Percentiles rank a stretch among this genome's conserved stretches.
phyloP scores from a whole-genome alignment of 2,329 filamentous ascomycete species.

The Sporothrix dimorphospora region DNA sequence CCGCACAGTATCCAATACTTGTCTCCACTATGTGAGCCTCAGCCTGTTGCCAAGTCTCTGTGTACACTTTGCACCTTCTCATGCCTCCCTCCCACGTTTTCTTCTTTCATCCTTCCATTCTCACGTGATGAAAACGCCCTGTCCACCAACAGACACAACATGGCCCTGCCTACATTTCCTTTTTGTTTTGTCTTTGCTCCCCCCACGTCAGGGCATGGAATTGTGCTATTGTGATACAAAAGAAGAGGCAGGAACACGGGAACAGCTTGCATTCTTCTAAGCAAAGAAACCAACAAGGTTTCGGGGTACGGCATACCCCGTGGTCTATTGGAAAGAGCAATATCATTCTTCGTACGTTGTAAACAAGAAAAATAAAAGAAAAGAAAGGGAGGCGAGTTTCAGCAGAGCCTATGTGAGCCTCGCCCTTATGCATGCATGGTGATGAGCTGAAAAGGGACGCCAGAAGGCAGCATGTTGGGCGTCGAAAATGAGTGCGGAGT shows the following conservation, averaged over 20 bases:
- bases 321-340: background rate
- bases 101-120: background rate
- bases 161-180: background rate
- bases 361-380: background rate
- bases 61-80: background rate
- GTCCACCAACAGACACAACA: slow-evolving; percentile 6
- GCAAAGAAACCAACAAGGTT: background rate
- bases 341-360: background rate
- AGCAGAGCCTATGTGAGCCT: background rate
- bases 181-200: background rate
- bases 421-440: background rate
- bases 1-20: background rate
- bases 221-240: background rate
- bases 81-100: background rate
- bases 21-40: background rate
- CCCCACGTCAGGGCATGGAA: background rate
- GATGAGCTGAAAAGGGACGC: slow-evolving; percentile 15
- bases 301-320: background rate
- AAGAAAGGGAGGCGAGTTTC: slow-evolving; percentile 11
- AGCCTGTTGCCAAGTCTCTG: background rate
- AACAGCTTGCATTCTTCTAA: background rate
- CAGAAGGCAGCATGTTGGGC: background rate
- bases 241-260: background rate
- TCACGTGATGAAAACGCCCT: slow-evolving; percentile 1
- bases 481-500: background rate